These are phyloP conservation scores for Aspergillus oerlinghausenensis DNA, from an alignment of 2,329 filamentous ascomycete genomes.

Conservation along the genomic window DNA sequence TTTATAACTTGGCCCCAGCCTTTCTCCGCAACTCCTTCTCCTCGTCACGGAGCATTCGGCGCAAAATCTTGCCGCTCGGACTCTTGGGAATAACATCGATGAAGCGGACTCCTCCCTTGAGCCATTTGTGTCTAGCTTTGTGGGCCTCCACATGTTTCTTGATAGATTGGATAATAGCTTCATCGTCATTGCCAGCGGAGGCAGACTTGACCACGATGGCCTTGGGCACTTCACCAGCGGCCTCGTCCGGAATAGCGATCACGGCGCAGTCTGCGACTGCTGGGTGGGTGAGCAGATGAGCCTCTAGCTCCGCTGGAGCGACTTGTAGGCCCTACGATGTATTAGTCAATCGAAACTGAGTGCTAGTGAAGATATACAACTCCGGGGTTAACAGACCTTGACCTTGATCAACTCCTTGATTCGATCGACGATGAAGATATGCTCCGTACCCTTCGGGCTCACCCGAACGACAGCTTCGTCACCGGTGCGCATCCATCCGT, in stretches of 20 bases:
- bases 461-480: slow-evolving; percentile 72
- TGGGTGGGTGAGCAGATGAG: slow-evolving; percentile 69
- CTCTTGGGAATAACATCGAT: slow-evolving; percentile 57
- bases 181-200: slow-evolving; percentile 50
- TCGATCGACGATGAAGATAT: slow-evolving; percentile 79
- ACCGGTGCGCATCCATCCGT: slow-evolving; percentile 79
- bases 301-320: slow-evolving; percentile 76
- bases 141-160: slow-evolving; percentile 56
- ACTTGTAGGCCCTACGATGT: slow-evolving; percentile 67
- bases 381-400: slow-evolving; percentile 48
- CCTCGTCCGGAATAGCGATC: slow-evolving; percentile 64
- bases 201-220: slow-evolving; percentile 59
- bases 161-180: slow-evolving; percentile 48
- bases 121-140: slow-evolving; percentile 60
- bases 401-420: slow-evolving; percentile 76
- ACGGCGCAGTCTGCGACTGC: slow-evolving; percentile 75
- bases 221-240: slow-evolving; percentile 59
- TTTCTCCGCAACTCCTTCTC: slow-evolving; percentile 65
- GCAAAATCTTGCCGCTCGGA: slow-evolving; percentile 59
- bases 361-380: slow-evolving; percentile 35
- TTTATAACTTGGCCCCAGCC: slow-evolving; percentile 61
- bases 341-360: neutral
- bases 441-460: slow-evolving; percentile 65
- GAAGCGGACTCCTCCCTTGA: slow-evolving; percentile 57
- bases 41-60: slow-evolving; percentile 64